Percentiles rank a stretch among this genome's conserved stretches.
These are phyloP conservation scores for Nicotiana tabacum DNA, from an alignment of 257 asterid species.

Conservation along the genomic window DNA sequence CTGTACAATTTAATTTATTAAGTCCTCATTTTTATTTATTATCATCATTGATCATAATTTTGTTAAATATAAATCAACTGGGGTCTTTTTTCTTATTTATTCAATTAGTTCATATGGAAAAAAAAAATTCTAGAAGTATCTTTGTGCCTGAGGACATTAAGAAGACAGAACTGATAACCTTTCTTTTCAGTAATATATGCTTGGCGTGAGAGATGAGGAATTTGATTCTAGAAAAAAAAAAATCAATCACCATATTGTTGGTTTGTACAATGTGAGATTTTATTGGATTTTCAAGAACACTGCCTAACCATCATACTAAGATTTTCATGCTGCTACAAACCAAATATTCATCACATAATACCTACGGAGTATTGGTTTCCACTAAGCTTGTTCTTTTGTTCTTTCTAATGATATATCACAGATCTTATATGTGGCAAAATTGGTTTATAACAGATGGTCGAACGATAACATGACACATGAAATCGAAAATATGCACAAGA, in stretches of 20 bases:
- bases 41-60: neutral
- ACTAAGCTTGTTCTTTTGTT: too few relatives aligned
- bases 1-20: constrained; percentile 15
- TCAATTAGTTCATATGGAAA: neutral
- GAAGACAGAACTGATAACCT: neutral
- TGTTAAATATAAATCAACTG: neutral
- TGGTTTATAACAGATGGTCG: too few relatives aligned
- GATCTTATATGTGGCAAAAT: too few relatives aligned
- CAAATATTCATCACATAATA: neutral
- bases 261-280: neutral
- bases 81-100: neutral
- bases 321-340: neutral
- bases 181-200: neutral
- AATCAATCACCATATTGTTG: neutral
- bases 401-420: too few relatives aligned
- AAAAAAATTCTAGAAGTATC: neutral
- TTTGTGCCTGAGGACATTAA: neutral
- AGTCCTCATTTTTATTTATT: neutral
- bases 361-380: too few relatives aligned
- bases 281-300: neutral
- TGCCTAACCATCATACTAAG: neutral
- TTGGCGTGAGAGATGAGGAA: neutral
- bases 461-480: too few relatives aligned
- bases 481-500: too few relatives aligned
- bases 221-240: neutral